A percentile compares a stretch with the other conserved stretches of the same genome.
Conservation (phyloP, 495 filamentous ascomycete species). For the Achaetomiella virescens region DNA sequence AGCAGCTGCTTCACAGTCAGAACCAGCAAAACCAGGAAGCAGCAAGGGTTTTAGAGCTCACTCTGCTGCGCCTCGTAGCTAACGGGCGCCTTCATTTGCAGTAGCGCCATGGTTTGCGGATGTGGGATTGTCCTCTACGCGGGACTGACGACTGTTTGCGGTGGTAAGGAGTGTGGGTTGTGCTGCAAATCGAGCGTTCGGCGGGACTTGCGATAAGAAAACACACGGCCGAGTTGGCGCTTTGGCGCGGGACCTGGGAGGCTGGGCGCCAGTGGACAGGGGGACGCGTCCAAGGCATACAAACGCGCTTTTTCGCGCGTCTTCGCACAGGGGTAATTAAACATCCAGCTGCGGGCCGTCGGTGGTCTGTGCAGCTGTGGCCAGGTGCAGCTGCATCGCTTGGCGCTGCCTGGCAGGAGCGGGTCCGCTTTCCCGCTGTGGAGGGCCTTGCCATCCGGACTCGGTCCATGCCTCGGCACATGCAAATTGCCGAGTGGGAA, state of each 20-base stretch:
- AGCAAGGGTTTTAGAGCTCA: conserved; percentile 31
- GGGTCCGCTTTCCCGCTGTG: not conserved
- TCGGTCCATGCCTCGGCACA: conserved; percentile 32
- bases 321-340: conserved; percentile 11
- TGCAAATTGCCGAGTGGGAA: conserved; percentile 22
- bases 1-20: conserved; percentile 46
- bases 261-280: conserved; percentile 16
- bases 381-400: conserved; percentile 11
- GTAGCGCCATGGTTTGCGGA: conserved; percentile 63
- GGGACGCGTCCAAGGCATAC: conserved; percentile 19
- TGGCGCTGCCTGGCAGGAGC: not conserved
- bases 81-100: conserved; percentile 65
- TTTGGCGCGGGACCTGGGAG: conserved; percentile 9
- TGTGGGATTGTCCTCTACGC: conserved; percentile 5
- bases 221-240: not conserved
- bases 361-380: not conserved
- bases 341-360: not conserved
- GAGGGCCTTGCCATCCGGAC: not conserved
- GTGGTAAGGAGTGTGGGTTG: not conserved
- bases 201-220: conserved; percentile 5
- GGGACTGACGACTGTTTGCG: not conserved
- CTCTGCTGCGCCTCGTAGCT: conserved; percentile 82
- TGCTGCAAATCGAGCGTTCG: not conserved
- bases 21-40: not conserved
- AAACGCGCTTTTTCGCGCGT: conserved; percentile 25